Base-by-base conservation (phyloP, 2,329 filamentous ascomycete genomes). In the Sporothrix schenckii region DNA sequence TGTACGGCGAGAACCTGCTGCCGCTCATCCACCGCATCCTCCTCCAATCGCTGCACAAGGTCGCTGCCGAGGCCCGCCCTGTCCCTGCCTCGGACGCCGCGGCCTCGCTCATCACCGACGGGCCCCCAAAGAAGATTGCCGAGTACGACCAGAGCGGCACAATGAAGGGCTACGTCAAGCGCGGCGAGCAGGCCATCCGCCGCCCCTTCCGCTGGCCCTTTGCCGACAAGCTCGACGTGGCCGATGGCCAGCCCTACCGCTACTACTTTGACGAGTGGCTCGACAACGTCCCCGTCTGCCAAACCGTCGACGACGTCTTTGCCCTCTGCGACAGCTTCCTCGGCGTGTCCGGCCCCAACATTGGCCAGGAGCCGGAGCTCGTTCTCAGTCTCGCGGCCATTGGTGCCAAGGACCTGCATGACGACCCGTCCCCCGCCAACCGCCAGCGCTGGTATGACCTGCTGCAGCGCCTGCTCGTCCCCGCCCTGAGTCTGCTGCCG, bases 261-360 rank as follows among this genome's bases (percentile, higher is more conserved):
- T 98, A 96, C 78, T 99, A 99, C 79, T 97, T 95, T 89, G 93
- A 97, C 71, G 95, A 98, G 75, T 99, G 95, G 95, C 86, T 89
- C 2, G 94, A 98, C 79, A 97, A 95, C 73, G 86, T 99, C 60
- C 96, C 95, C 0, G 82, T 97, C 24, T 99, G 95, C 77, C 94
- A 97, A 78, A 91, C 85, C 1, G 88, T 97, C 6, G 93, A 97
- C 73, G 95, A 99, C 77, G 86, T 99, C 16, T 95, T 98, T 79
- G 89, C 90, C 2, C 86, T 97, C 0, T 96, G 93, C 79, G 87
- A 89, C 71, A 94, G 93, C 0, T 86, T 99, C 27, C 83, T 97
- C 60, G 96, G 95, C 74, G 82, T 94, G 30, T 91, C 94, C 0
- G 94, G 95, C 2, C 89, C 96, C 73, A 93, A 93, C 77, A 94